Evolutionary conservation across 2,329 filamentous ascomycete genomes (phyloP), one percentile per base, ranked within the genome.

Genomic region (Myriosclerotinia scirpicola): DNA sequence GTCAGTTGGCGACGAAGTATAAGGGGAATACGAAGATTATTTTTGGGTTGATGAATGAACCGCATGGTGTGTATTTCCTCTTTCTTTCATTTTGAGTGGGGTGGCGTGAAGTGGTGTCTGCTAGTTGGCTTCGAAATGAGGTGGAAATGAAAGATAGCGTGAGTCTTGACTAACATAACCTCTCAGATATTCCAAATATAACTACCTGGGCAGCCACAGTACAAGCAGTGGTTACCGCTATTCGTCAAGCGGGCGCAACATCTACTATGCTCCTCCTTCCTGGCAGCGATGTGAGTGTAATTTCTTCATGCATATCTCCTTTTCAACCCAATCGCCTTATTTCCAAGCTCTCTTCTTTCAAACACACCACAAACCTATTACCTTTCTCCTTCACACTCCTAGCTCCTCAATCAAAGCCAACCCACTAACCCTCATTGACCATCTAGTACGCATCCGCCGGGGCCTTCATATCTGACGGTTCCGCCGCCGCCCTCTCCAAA

Each of bases 11-110:
- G 1, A 79, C 77, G 1, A 85, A 85, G 73, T 90, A 90, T 76
- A 81, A 80, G 30, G 72, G 73, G 7, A 77, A 85, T 60, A 74
- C 80, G 48, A 85, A 83, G 68, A 77, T 90, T 36, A 80, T 84
- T 4, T 88, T 90, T 70, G 87, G 86, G 17, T 74, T 90, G 54
- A 90, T 90, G 87, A 91, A 90, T 77, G 88, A 88, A 77, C 87
- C 88, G 8, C 86, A 89, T 75, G 60, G 60, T 67, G 22, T 9
- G 53, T 58, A n/a, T 59, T 54, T 30, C 2, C 1, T 8, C 8
- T 34, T 53, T 34, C n/a, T 12, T 9, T 46, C 40, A 11, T 14
- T 14, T 4, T 26, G 62, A 42, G 8, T 48, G 20, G 14, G 7
- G 17, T 26, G 11, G 15, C 11, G 34, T 14, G 22, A 14, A 26